phyloP scores from a whole-genome alignment of 352 stramenopile genomes.

The Globisporangium recalcitrans region DNA sequence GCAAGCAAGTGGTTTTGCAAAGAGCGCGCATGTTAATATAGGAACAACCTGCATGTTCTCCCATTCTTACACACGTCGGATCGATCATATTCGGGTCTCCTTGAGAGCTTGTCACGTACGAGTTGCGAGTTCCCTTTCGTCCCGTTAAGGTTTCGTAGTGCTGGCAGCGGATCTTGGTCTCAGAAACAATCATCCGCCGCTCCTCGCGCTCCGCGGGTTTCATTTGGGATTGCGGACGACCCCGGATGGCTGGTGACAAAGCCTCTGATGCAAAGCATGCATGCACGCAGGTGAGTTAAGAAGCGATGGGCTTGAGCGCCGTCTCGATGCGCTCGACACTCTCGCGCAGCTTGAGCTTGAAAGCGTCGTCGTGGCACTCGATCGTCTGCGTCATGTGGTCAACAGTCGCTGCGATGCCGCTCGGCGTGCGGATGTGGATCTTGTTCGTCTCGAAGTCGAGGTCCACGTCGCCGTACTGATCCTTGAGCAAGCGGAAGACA shows the following conservation, averaged over 20 bases:
- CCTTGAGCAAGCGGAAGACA: slow-evolving; percentile 77
- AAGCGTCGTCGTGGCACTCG: slow-evolving; percentile 62
- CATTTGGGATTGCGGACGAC: too few relatives aligned
- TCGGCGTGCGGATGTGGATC: slow-evolving; percentile 81
- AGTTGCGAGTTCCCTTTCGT: neutral
- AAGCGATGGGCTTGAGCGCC: slow-evolving; percentile 59
- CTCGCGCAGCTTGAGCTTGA: slow-evolving; percentile 68
- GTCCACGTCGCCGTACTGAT: slow-evolving; percentile 83
- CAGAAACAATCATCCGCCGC: neutral
- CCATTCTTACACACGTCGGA: too few relatives aligned
- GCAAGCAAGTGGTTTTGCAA: neutral
- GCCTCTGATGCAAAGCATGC: neutral
- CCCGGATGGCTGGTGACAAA: neutral
- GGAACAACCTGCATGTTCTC: neutral
- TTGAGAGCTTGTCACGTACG: too few relatives aligned
- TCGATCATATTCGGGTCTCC: too few relatives aligned
- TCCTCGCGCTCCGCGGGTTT: too few relatives aligned
- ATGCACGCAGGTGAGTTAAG: slow-evolving; percentile 17
- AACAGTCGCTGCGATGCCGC: slow-evolving; percentile 54
- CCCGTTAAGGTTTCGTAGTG: neutral
- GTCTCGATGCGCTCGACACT: slow-evolving; percentile 62
- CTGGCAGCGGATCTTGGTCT: neutral
- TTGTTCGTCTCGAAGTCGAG: slow-evolving; percentile 87
- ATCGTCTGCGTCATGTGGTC: slow-evolving; percentile 59
- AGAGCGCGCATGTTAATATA: neutral